phyloP scores from a whole-genome alignment of 1,284 basidiomycete species.

The Cryptococcus sp. region DNA sequence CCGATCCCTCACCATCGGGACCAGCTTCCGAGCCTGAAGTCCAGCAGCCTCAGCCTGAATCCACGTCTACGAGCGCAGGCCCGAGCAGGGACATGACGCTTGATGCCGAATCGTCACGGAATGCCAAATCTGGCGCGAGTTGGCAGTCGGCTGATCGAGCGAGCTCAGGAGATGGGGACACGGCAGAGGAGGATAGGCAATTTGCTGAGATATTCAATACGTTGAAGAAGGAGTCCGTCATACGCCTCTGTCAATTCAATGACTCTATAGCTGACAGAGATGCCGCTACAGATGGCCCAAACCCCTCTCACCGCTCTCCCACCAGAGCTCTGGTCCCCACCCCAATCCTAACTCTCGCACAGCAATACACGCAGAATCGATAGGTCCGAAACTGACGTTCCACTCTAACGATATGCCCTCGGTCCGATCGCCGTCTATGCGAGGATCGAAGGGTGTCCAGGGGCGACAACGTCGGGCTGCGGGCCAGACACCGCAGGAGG shows the following conservation, averaged over 20 bases:
- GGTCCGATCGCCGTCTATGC: constrained; percentile 4
- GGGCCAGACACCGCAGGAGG: constrained; percentile 41
- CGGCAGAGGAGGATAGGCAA: constrained; percentile 10
- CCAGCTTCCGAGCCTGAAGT: background rate
- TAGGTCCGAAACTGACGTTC: constrained; percentile 3
- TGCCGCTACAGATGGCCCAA: constrained; percentile 8
- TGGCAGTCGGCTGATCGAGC: background rate
- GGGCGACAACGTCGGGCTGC: constrained; percentile 17
- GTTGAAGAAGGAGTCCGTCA: constrained; percentile 9
- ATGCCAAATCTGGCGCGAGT: background rate
- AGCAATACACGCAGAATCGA: constrained; percentile 10
- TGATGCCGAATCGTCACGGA: constrained; percentile 9
- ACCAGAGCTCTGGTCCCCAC: background rate
- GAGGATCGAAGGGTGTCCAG: constrained; percentile 22
- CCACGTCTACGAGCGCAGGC: background rate
- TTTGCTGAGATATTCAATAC: constrained; percentile 15
- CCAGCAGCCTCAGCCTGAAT: too few relatives aligned
- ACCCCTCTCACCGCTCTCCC: background rate
- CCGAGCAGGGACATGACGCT: constrained; percentile 16
- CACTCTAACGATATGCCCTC: constrained; percentile 9
- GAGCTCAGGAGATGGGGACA: background rate
- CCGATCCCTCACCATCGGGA: background rate
- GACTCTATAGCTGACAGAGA: too few relatives aligned
- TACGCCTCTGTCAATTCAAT: too few relatives aligned
- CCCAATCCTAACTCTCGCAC: background rate